Evolutionary conservation across 2,329 filamentous ascomycete genomes (phyloP).

Genomic region (Magnaporthiopsis poae): DNA sequence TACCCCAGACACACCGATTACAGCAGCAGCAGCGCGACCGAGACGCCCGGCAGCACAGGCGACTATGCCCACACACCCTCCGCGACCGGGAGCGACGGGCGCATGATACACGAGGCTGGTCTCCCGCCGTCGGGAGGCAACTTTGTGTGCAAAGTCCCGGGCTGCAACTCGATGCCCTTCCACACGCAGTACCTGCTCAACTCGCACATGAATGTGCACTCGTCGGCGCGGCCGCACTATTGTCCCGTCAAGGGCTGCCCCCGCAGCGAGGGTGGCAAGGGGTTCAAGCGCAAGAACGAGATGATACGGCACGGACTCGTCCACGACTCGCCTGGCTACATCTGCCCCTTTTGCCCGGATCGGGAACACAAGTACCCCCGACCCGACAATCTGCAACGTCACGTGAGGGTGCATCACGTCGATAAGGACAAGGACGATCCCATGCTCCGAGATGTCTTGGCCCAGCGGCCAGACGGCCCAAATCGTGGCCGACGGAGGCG

Average conservation of each 20-base stretch:
- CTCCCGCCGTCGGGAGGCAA: constrained; percentile 41
- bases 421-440: constrained; percentile 87
- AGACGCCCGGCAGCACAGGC: constrained; percentile 28
- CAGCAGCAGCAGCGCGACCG: constrained; percentile 30
- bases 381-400: constrained; percentile 93
- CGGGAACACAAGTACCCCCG: constrained; percentile 88
- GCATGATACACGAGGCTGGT: constrained; percentile 46
- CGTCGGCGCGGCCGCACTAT: constrained; percentile 54
- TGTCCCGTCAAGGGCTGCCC: constrained; percentile 53
- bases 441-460: constrained; percentile 67
- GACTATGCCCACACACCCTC: not conserved
- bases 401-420: constrained; percentile 83
- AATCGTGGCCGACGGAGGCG: constrained; percentile 64
- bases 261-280: constrained; percentile 54
- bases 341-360: constrained; percentile 91
- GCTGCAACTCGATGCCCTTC: constrained; percentile 64
- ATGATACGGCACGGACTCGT: constrained; percentile 75
- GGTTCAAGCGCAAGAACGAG: constrained; percentile 64
- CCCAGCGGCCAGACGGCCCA: constrained; percentile 75
- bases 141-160: constrained; percentile 49
- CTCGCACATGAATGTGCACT: constrained; percentile 67
- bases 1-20: constrained; percentile 32
- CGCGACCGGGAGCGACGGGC: constrained; percentile 28
- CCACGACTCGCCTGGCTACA: constrained; percentile 86
- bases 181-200: constrained; percentile 70